Evolutionary conservation across 371 early-diverging fungal species (phyloP).

Genomic region (Lichtheimia ornata): DNA sequence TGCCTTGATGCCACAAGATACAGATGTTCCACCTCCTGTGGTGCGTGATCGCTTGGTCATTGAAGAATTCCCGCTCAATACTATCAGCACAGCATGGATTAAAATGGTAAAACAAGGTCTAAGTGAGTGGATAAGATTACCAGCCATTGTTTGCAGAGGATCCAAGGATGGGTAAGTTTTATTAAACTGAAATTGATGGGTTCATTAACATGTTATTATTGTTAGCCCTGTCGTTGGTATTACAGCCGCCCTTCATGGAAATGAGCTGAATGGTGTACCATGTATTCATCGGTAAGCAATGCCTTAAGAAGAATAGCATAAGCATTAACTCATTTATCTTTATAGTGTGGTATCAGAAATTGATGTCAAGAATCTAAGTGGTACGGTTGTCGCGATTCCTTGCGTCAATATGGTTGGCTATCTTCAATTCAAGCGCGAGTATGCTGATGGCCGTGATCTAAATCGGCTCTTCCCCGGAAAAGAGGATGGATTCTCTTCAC

Average conservation of each 20-base stretch:
- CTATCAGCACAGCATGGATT: slow-evolving; percentile 70
- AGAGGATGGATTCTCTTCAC: slow-evolving; percentile 73
- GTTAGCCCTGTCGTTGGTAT: slow-evolving; percentile 36
- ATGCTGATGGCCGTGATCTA: slow-evolving; percentile 81
- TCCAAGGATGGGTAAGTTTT: slow-evolving; percentile 50
- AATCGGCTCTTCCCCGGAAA: slow-evolving; percentile 88
- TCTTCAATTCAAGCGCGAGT: slow-evolving; percentile 77
- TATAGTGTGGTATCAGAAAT: slow-evolving; percentile 72
- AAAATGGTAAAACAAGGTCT: slow-evolving; percentile 75
- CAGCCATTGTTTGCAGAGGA: slow-evolving; percentile 71
- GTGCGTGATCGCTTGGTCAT: slow-evolving; percentile 61
- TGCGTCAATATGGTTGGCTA: slow-evolving; percentile 89
- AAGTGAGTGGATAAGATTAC: slow-evolving; percentile 68
- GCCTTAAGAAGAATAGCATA: not conserved
- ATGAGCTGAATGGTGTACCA: slow-evolving; percentile 91
- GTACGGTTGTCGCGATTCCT: slow-evolving; percentile 88
- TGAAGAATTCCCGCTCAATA: slow-evolving; percentile 67
- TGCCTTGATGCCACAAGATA: slow-evolving; percentile 44
- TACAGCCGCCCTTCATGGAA: slow-evolving; percentile 87
- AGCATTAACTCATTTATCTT: not conserved
- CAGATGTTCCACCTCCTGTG: slow-evolving; percentile 70
- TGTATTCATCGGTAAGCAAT: slow-evolving; percentile 74
- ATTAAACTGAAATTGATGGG: not conserved
- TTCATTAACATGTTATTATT: not conserved
- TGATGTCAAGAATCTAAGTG: slow-evolving; percentile 69